Evolutionary conservation across 1,284 basidiomycete genomes (phyloP).

Genomic region (Cutaneotrichosporon spelunceum): DNA sequence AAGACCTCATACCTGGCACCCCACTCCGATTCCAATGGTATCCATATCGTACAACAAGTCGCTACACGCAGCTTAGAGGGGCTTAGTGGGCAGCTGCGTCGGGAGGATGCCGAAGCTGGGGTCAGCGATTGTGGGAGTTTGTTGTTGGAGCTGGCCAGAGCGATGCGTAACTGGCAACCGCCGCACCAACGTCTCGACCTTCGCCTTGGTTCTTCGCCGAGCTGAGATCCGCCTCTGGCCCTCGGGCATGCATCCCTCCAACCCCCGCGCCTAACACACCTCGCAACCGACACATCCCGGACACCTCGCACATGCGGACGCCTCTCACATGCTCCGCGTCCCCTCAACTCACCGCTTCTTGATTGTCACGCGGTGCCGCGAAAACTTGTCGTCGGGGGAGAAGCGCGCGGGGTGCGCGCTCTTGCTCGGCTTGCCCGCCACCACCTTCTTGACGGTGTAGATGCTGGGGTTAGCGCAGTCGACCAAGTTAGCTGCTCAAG

Average conservation of each 20-base stretch:
- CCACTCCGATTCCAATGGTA: background rate
- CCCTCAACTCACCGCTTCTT: conserved; percentile 68
- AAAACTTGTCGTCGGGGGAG: conserved; percentile 97
- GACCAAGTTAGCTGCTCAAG: background rate
- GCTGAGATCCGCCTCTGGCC: no score
- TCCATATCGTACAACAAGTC: conserved; percentile 23
- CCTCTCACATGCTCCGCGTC: background rate
- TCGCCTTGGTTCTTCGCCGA: no score
- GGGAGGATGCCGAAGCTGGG: conserved; percentile 69
- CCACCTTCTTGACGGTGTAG: conserved; percentile 89
- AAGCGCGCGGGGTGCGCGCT: conserved; percentile 95
- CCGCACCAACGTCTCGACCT: no score
- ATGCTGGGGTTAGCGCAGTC: conserved; percentile 47
- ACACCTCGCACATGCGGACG: background rate
- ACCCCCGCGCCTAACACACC: no score
- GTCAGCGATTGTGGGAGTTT: no score
- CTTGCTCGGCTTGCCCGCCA: conserved; percentile 76
- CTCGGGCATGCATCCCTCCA: no score
- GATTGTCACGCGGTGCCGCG: conserved; percentile 87
- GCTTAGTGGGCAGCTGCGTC: conserved; percentile 84
- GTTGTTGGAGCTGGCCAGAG: no score
- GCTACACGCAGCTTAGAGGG: conserved; percentile 60
- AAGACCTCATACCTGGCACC: no score
- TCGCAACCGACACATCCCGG: no score
- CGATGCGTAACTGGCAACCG: no score